Conservation (phyloP, 169 alveolate genomes). For the Neospora caninum region DNA sequence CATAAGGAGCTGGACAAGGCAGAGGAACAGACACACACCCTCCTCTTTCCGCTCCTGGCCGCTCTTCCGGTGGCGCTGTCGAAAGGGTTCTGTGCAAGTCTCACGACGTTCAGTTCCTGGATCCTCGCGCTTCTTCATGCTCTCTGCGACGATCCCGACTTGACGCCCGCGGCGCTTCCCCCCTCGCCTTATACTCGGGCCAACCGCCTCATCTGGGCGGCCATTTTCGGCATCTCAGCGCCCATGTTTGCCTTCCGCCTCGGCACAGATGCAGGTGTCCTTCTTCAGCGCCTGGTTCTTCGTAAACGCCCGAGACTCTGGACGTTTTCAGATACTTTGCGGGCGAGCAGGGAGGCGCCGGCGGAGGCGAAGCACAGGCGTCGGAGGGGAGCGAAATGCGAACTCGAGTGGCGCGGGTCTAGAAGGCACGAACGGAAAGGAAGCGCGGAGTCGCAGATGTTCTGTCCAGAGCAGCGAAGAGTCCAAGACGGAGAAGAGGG, state of each 20-base stretch:
- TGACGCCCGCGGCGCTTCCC: not conserved
- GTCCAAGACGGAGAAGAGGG: too few relatives aligned
- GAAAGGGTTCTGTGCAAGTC: slow-evolving; percentile 24
- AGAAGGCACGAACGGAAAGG: too few relatives aligned
- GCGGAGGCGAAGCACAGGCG: not conserved
- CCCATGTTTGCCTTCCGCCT: slow-evolving; percentile 11
- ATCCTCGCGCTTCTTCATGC: not conserved
- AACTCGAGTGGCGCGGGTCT: too few relatives aligned
- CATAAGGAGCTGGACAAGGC: too few relatives aligned
- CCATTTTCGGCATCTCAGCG: not conserved
- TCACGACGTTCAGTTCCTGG: slow-evolving; percentile 23
- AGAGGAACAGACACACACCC: too few relatives aligned
- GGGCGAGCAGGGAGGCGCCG: not conserved
- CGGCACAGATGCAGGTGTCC: not conserved
- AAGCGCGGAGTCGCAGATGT: too few relatives aligned
- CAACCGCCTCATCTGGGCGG: not conserved
- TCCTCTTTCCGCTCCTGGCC: not conserved
- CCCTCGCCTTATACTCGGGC: not conserved
- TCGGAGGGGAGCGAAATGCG: not conserved
- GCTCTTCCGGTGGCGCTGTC: slow-evolving; percentile 4
- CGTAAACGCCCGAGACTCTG: not conserved
- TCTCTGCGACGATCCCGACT: not conserved
- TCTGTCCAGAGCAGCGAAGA: too few relatives aligned
- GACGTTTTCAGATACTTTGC: slow-evolving; percentile 12
- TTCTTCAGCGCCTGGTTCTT: not conserved